phyloP scores from a whole-genome alignment of 306 rosid species.

The Betula pendula region DNA sequence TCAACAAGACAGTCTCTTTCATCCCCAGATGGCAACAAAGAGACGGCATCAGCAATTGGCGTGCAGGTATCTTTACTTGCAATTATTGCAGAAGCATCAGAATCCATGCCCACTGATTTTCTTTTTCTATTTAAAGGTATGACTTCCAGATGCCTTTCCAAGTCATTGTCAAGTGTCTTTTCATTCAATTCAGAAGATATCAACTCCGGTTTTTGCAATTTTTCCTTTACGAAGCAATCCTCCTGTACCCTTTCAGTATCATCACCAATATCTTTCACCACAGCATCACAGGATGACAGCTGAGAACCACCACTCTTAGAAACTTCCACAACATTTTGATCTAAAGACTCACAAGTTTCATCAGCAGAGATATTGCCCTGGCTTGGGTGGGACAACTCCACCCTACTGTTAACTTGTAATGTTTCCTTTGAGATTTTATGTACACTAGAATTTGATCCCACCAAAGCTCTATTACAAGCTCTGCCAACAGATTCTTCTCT shows the following conservation, averaged over 20 bases:
- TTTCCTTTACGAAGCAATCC: conserved; percentile 30
- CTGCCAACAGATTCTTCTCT: conserved; percentile 24
- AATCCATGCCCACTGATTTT: conserved; percentile 35
- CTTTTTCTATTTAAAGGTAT: conserved; percentile 53
- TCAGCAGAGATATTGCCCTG: conserved; percentile 17
- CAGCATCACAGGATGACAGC: conserved; percentile 18
- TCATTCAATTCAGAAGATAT: conserved; percentile 27
- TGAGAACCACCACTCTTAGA: conserved; percentile 20
- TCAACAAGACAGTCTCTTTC: conserved; percentile 27
- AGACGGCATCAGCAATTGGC: conserved; percentile 27
- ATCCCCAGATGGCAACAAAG: conserved; percentile 29
- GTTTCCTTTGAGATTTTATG: conserved; percentile 29
- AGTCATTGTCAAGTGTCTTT: conserved; percentile 23
- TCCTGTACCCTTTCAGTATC: conserved; percentile 30
- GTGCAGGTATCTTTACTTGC: conserved; percentile 40
- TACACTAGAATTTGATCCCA: conserved; percentile 29
- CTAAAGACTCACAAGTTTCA: conserved; percentile 14
- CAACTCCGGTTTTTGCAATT: conserved; percentile 24
- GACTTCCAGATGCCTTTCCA: conserved; percentile 31
- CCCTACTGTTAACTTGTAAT: conserved; percentile 12
- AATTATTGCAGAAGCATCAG: conserved; percentile 36
- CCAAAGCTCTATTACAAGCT: conserved; percentile 22
- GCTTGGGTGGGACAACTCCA: conserved; percentile 17
- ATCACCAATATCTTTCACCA: conserved; percentile 24
- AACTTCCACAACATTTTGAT: conserved; percentile 27